Percentiles rank a stretch among this genome's conserved stretches.
Conservation (phyloP, 768 basidiomycete species). For the Phlebiopsis flavidoalba region DNA sequence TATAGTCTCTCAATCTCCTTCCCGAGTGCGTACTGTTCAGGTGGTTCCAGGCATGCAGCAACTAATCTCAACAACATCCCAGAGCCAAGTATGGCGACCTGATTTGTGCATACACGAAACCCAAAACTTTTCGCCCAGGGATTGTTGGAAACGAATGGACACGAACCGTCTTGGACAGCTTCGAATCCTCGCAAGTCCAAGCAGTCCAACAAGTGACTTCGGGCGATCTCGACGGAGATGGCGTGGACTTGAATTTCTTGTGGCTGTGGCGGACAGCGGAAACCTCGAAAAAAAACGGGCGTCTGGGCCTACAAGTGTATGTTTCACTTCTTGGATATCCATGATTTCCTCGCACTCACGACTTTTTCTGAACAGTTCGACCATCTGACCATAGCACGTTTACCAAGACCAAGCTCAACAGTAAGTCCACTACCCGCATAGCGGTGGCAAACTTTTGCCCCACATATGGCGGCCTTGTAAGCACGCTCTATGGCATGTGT, state of each 20-base stretch:
- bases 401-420: slow-evolving; percentile 12
- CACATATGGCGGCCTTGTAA: background rate
- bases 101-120: slow-evolving; percentile 18
- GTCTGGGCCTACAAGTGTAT: slow-evolving; percentile 11
- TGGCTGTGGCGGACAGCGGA: slow-evolving; percentile 20
- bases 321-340: background rate
- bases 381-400: slow-evolving; percentile 9
- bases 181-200: slow-evolving; percentile 12
- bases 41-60: background rate
- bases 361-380: background rate
- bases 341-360: too few species aligned
- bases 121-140: slow-evolving; percentile 2
- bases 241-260: slow-evolving; percentile 15
- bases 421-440: slow-evolving; percentile 14
- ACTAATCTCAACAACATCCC: too few species aligned
- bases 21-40: slow-evolving; percentile 11
- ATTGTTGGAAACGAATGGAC: slow-evolving; percentile 14
- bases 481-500: background rate
- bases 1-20: too few species aligned
- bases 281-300: background rate
- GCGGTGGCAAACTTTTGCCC: background rate
- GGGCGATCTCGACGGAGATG: slow-evolving; percentile 9
- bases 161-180: slow-evolving; percentile 19
- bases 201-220: slow-evolving; percentile 18
- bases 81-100: slow-evolving; percentile 15